Evolutionary conservation across 75 land plant species (phyloP).

Genomic region (Selaginella tamariscina): DNA sequence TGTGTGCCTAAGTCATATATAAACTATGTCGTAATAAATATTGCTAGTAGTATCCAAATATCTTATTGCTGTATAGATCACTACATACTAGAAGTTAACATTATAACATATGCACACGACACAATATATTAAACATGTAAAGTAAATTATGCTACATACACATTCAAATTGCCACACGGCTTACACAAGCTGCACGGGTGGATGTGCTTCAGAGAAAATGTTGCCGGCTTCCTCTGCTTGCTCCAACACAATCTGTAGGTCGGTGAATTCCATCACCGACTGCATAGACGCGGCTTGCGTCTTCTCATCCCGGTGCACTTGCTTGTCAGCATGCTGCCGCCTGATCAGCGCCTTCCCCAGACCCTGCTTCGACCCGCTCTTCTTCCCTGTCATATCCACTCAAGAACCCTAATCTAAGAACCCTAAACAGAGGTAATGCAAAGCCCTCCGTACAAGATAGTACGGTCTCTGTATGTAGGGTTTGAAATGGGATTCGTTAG

Average conservation of each 20-base stretch:
- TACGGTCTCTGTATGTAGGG: too few relatives aligned
- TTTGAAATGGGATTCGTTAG: too few relatives aligned
- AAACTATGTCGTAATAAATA: too few relatives aligned
- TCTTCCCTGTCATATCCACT: constrained; percentile 38
- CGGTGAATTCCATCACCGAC: constrained; percentile 66
- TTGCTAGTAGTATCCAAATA: too few relatives aligned
- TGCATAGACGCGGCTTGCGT: constrained; percentile 31
- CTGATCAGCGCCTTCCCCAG: constrained; percentile 58
- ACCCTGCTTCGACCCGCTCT: constrained; percentile 26
- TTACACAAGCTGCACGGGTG: constrained; percentile 35
- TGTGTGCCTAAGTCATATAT: too few relatives aligned
- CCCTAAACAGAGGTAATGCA: too few relatives aligned
- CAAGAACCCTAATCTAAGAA: constrained; percentile 11
- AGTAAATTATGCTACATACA: not conserved
- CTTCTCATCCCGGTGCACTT: constrained; percentile 11
- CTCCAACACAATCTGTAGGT: constrained; percentile 72
- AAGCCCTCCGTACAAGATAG: too few relatives aligned
- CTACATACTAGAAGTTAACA: constrained; percentile 21
- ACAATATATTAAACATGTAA: constrained; percentile 21
- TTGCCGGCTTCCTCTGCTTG: constrained; percentile 54
- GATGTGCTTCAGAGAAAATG: constrained; percentile 34
- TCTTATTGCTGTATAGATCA: too few relatives aligned
- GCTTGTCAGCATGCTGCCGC: constrained; percentile 40
- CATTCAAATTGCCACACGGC: not conserved
- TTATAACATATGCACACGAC: constrained; percentile 15